These are phyloP conservation scores for Corymbia citriodora DNA, from an alignment of 441 rosid species.

Conservation along the genomic window DNA sequence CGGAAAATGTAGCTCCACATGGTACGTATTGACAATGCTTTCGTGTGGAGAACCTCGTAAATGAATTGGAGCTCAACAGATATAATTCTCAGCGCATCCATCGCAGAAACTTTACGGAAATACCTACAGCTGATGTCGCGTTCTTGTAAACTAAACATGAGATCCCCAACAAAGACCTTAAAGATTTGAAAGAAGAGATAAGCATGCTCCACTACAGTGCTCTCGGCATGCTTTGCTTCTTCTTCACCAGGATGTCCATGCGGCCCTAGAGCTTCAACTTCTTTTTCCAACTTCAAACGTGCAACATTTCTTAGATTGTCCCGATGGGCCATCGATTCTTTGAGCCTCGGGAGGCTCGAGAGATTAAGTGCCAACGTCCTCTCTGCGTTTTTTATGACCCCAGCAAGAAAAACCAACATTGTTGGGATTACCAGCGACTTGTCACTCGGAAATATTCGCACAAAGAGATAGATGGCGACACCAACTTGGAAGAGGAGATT, in stretches of 20 bases:
- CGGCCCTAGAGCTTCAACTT: background rate
- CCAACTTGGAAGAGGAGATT: background rate
- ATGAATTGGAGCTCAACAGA: background rate
- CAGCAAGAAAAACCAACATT: background rate
- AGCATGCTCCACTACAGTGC: background rate
- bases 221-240: background rate
- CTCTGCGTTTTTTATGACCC: background rate
- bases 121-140: accelerated
- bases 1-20: background rate
- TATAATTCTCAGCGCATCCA: background rate
- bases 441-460: background rate
- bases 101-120: background rate
- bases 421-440: background rate
- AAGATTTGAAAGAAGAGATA: background rate
- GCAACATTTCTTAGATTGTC: too few relatives aligned
- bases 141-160: accelerated
- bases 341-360: background rate
- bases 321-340: background rate
- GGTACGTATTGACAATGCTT: background rate
- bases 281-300: too few relatives aligned
- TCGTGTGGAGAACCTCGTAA: background rate
- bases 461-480: background rate
- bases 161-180: background rate
- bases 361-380: background rate
- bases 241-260: background rate